phyloP scores from a whole-genome alignment of 2,329 filamentous ascomycete species.

The Aureobasidium sp. region DNA sequence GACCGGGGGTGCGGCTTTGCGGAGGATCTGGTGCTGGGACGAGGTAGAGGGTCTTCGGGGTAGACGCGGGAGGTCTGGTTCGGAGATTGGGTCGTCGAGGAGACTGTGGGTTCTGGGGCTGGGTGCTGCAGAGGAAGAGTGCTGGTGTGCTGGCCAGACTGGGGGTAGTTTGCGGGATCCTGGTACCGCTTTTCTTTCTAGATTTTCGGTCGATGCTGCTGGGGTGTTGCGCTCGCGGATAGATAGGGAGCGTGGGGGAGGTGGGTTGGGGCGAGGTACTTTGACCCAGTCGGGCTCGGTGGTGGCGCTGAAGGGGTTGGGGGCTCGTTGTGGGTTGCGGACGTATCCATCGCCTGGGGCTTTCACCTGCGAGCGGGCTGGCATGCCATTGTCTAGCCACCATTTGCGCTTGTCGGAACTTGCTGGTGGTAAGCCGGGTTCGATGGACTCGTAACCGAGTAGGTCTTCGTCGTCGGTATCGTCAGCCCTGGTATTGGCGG shows the following conservation, averaged over 20 bases:
- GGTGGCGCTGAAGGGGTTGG: constrained; percentile 71
- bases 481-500: constrained; percentile 46
- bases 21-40: constrained; percentile 9
- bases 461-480: constrained; percentile 70
- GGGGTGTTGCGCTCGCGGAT: constrained; percentile 14
- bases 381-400: constrained; percentile 59
- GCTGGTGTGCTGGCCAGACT: constrained; percentile 9
- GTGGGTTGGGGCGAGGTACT: constrained; percentile 27
- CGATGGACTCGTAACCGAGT: constrained; percentile 71
- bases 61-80: background rate
- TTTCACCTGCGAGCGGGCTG: constrained; percentile 62
- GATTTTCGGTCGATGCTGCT: background rate
- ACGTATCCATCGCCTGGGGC: constrained; percentile 55
- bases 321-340: constrained; percentile 63
- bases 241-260: constrained; percentile 18
- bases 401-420: constrained; percentile 55
- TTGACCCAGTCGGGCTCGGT: constrained; percentile 78
- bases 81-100: background rate
- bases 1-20: constrained; percentile 22
- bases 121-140: background rate
- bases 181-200: constrained; percentile 3
- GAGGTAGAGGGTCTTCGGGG: background rate
- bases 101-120: background rate
- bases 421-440: constrained; percentile 60
- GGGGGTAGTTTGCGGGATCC: constrained; percentile 6